These are phyloP conservation scores for Penicillium silybi DNA, from an alignment of 495 filamentous ascomycete genomes.

Conservation along the genomic window DNA sequence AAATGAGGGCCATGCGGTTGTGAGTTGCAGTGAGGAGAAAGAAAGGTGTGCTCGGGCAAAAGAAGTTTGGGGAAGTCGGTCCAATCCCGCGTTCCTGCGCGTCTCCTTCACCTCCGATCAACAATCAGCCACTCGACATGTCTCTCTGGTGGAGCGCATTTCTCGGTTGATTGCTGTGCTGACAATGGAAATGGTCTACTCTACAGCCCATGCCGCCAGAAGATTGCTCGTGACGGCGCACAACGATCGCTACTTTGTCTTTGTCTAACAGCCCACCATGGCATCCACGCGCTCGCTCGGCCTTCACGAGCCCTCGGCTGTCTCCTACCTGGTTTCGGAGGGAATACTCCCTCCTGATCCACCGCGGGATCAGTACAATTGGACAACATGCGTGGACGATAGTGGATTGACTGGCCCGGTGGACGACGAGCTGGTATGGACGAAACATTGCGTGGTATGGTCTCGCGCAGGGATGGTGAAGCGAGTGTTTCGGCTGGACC, in stretches of 20 bases:
- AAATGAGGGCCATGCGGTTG: conserved; percentile 7
- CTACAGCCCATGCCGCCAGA: conserved; percentile 10
- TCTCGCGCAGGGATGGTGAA: conserved; percentile 81
- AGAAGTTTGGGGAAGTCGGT: conserved; percentile 14
- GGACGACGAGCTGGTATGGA: conserved; percentile 85
- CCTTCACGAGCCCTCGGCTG: conserved; percentile 76
- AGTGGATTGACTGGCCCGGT: conserved; percentile 37
- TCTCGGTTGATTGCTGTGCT: background rate
- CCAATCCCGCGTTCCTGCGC: conserved; percentile 29
- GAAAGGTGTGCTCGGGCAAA: conserved; percentile 22
- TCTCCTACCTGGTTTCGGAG: conserved; percentile 81
- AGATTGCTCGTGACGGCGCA: conserved; percentile 21
- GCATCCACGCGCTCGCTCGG: conserved; percentile 84
- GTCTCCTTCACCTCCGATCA: conserved; percentile 16
- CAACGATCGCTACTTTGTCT: conserved; percentile 12
- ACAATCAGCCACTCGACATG: conserved; percentile 17
- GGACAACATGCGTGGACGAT: conserved; percentile 54
- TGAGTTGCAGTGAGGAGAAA: conserved; percentile 11
- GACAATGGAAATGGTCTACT: conserved; percentile 15
- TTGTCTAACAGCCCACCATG: conserved; percentile 52
- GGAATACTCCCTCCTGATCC: conserved; percentile 69
- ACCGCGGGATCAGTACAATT: conserved; percentile 63
- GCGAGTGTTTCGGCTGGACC: conserved; percentile 79
- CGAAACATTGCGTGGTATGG: conserved; percentile 83
- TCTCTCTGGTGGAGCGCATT: background rate